These are phyloP conservation scores for Tetragonia tetragonoides DNA, from an alignment of 148 eudicot species.

Conservation along the genomic window DNA sequence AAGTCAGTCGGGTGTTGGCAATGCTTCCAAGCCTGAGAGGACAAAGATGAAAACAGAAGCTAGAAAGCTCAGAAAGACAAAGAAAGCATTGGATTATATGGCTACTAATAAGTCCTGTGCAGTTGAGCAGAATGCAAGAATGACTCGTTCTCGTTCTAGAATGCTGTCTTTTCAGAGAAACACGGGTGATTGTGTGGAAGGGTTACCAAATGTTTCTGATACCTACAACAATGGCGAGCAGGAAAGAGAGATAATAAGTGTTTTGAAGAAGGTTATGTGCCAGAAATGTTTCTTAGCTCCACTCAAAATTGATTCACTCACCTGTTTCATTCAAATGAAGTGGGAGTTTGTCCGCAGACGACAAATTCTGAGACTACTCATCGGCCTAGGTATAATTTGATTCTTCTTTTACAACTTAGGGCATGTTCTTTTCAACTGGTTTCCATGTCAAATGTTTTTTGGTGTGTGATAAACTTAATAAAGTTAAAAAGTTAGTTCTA, in stretches of 20 bases:
- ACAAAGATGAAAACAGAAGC: slow-evolving; percentile 20
- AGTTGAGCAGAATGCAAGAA: slow-evolving; percentile 34
- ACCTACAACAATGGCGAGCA: slow-evolving; percentile 21
- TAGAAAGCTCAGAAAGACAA: slow-evolving; percentile 44
- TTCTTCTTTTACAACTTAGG: not conserved
- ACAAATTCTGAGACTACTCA: slow-evolving; percentile 50
- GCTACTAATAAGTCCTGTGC: slow-evolving; percentile 28
- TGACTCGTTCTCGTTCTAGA: slow-evolving; percentile 65
- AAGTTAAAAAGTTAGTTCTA: not conserved
- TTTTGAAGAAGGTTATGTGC: slow-evolving; percentile 50
- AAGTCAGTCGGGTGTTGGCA: slow-evolving; percentile 1
- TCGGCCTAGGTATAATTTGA: slow-evolving; percentile 56
- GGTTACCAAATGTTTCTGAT: slow-evolving; percentile 20
- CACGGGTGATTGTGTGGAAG: slow-evolving; percentile 18
- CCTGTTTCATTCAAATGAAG: slow-evolving; percentile 43
- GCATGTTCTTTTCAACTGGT: too few species aligned
- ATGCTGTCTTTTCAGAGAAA: slow-evolving; percentile 38
- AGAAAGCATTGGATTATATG: slow-evolving; percentile 39
- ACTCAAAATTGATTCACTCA: slow-evolving; percentile 38
- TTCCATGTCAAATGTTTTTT: not conserved
- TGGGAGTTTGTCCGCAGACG: slow-evolving; percentile 78
- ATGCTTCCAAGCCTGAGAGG: slow-evolving; percentile 1
- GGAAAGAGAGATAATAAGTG: slow-evolving; percentile 24
- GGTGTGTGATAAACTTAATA: not conserved
- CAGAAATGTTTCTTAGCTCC: slow-evolving; percentile 57